These are phyloP conservation scores for Solanum bulbocastanum DNA, from an alignment of 257 asterid species.

Conservation along the genomic window DNA sequence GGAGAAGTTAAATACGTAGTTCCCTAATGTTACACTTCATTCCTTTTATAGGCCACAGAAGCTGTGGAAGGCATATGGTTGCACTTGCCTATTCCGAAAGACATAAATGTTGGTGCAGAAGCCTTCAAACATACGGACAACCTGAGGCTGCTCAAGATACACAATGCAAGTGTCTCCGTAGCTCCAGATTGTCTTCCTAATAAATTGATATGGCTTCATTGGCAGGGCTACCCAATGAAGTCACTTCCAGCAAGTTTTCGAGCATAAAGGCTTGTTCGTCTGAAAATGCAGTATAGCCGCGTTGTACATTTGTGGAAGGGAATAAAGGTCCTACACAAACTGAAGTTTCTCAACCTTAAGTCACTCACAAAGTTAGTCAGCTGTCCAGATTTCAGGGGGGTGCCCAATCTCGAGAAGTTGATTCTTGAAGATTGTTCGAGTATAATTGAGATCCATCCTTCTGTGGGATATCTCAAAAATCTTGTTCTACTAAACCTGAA, in stretches of 20 bases:
- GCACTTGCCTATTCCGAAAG: neutral
- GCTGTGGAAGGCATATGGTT: conserved; percentile 7
- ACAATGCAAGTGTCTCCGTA: conserved; percentile 1
- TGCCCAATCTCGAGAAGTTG: conserved; percentile 7
- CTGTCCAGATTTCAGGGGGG: conserved; percentile 5
- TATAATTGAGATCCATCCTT: neutral
- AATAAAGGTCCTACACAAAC: neutral
- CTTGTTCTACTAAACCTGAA: neutral
- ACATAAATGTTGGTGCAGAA: neutral
- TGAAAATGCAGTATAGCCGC: neutral
- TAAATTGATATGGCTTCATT: conserved; percentile 1
- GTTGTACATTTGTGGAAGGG: neutral
- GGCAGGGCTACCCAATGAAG: conserved; percentile 1
- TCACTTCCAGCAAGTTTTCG: neutral
- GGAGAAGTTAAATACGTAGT: neutral
- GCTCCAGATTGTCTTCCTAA: neutral
- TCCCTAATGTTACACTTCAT: neutral
- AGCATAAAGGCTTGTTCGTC: neutral
- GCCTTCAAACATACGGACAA: neutral
- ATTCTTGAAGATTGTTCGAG: conserved; percentile 1
- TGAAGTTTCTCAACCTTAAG: conserved; percentile 16
- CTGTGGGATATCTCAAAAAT: conserved; percentile 1
- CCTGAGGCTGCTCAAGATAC: conserved; percentile 8
- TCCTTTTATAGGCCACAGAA: neutral
- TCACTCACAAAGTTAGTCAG: conserved; percentile 5